Evolutionary conservation across 495 filamentous ascomycete genomes (phyloP), one percentile per base, ranked within the genome.

Genomic region (Aspergillus haitiensis): DNA sequence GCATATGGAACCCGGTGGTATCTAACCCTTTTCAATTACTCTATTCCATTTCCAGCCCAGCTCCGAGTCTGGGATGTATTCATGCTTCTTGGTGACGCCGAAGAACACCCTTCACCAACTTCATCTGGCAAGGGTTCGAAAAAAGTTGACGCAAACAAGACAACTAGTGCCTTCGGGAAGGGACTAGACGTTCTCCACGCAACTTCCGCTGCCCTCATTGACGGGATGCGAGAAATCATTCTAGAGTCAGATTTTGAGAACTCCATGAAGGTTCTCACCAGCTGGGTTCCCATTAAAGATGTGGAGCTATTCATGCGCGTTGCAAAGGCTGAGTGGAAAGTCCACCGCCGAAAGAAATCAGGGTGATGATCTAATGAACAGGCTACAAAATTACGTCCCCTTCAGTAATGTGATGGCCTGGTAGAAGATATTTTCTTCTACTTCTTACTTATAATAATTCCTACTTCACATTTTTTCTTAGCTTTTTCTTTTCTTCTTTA

Each of bases 11-110:
- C 93, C 0, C 80, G 92, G 32, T 99, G 94, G 94, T 99, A 99
- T 69, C 81, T 99, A 33, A 99, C 94, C 3, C 82, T 99, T 6
- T 99, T 99, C 81, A 97, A 97, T 74, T 89, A 97, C 63, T 95
- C 91, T 15, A 91, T 99, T 59, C 94, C 94, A 3, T 99, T 98
- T 67, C 83, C 91, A 0, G 95, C 95, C 9, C 94, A 99, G 69
- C 88, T 99, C n/a, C 88, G 94, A 49, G 90, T 99, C 6, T 99
- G 94, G 94, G 94, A 99, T 67, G 91, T 96, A 1, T 98, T 99
- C 75, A 92, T 99, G 90, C 86, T 99, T 2, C 86, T 99, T 27
- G 94, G 94, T 46, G 93, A 96, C 64, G 77, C 80, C 4, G 73
- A 80, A 33, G 71, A 76, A 32, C 49, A 47, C 6, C 55, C 62